These are phyloP conservation scores for Metarhizium anisopliae DNA, from an alignment of 2,329 filamentous ascomycete genomes.

Conservation along the genomic window DNA sequence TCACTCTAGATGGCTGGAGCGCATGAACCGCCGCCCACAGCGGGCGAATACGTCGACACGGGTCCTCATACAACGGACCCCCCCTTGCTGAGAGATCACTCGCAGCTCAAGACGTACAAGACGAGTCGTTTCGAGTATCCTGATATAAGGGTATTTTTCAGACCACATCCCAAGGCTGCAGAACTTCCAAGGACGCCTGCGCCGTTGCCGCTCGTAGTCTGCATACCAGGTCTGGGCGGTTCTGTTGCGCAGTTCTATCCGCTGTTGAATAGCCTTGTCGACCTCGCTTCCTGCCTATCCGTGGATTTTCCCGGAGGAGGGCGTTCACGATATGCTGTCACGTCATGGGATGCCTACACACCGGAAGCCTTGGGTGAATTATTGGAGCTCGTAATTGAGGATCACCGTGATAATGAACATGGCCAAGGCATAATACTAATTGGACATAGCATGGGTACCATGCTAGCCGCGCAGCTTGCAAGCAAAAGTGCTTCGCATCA, in stretches of 20 bases:
- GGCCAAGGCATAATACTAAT: conserved; percentile 70
- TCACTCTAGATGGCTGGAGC: conserved; percentile 1
- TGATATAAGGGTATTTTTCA: conserved; percentile 73
- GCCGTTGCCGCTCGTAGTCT: conserved; percentile 77
- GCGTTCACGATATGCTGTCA: conserved; percentile 63
- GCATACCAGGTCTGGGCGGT: conserved; percentile 88
- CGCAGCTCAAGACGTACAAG: conserved; percentile 61
- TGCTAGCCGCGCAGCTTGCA: conserved; percentile 64
- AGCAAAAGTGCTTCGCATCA: conserved; percentile 31
- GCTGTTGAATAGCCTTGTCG: conserved; percentile 70
- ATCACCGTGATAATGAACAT: conserved; percentile 55
- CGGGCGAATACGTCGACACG: conserved; percentile 8
- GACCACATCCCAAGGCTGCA: conserved; percentile 70
- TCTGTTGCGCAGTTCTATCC: conserved; percentile 82
- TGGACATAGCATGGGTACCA: conserved; percentile 85
- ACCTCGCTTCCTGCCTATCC: conserved; percentile 70
- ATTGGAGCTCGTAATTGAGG: conserved; percentile 63
- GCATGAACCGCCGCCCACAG: background rate
- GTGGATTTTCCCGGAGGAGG: conserved; percentile 91
- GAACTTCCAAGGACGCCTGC: conserved; percentile 54
- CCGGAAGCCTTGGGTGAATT: conserved; percentile 68
- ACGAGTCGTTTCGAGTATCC: conserved; percentile 64
- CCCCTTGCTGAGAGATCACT: conserved; percentile 69
- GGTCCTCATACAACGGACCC: conserved; percentile 57
- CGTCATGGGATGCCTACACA: conserved; percentile 68